Percentiles rank a stretch among this genome's conserved stretches.
Evolutionary conservation across 116 monocot genomes (phyloP).

Genomic region (Dioscorea cayenensis): DNA sequence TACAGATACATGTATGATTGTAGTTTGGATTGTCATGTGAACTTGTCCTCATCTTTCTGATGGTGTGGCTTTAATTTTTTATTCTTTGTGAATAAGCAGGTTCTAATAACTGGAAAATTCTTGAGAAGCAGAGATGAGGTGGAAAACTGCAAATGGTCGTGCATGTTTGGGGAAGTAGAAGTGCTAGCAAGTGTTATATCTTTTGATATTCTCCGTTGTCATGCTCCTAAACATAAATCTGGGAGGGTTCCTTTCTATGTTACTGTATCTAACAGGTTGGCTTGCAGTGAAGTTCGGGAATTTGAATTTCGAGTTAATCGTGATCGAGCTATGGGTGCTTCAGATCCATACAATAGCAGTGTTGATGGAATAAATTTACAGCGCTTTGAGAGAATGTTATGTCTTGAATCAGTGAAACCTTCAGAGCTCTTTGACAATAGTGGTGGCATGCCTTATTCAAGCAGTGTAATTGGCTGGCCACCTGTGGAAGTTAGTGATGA

Average conservation of each 20-base stretch:
- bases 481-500: constrained; percentile 47
- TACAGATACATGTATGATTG: background rate
- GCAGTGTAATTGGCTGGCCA: constrained; percentile 43
- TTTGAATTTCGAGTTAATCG: constrained; percentile 61
- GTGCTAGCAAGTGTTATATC: constrained; percentile 75
- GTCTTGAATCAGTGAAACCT: constrained; percentile 24
- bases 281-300: constrained; percentile 92
- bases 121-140: constrained; percentile 61
- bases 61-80: background rate
- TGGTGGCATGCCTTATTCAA: constrained; percentile 31
- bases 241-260: constrained; percentile 92
- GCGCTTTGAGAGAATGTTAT: constrained; percentile 76
- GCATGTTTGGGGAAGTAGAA: constrained; percentile 98
- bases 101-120: constrained; percentile 73
- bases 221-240: constrained; percentile 59
- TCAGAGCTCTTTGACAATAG: constrained; percentile 5
- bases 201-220: constrained; percentile 69
- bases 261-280: constrained; percentile 83
- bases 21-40: background rate
- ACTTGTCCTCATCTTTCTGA: background rate
- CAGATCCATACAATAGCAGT: constrained; percentile 17
- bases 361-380: constrained; percentile 45
- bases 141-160: constrained; percentile 80
- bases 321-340: constrained; percentile 26
- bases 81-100: constrained; percentile 31